A percentile compares a stretch with the other conserved stretches of the same genome.
phyloP scores from a whole-genome alignment of 75 land plant species.

The Isoetes taiwanensis region DNA sequence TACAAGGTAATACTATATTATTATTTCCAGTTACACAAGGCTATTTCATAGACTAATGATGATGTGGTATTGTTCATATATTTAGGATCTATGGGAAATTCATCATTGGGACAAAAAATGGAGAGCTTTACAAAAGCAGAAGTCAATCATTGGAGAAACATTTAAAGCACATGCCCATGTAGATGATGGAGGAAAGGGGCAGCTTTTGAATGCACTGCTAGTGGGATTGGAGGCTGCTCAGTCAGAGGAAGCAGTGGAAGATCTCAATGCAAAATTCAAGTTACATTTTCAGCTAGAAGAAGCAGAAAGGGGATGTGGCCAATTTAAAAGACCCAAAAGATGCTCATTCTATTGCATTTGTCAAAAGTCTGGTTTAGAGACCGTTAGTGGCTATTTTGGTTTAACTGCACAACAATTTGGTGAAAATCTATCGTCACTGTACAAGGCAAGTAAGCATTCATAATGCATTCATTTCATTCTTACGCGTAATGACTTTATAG shows the following conservation, averaged over 20 bases:
- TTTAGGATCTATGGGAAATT: neutral
- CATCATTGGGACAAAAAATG: slow-evolving; percentile 1
- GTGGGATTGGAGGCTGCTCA: neutral
- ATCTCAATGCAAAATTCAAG: neutral
- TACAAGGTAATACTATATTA: neutral
- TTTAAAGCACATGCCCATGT: neutral
- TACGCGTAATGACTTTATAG: neutral
- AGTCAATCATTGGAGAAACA: too few species aligned
- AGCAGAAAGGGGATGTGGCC: neutral
- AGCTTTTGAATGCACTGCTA: neutral
- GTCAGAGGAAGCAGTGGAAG: neutral
- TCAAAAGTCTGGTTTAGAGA: neutral
- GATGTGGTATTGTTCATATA: too few species aligned
- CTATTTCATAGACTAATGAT: neutral
- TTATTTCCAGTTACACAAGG: neutral
- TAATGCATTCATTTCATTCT: neutral
- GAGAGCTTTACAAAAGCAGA: neutral
- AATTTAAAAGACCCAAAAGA: neutral
- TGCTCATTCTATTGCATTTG: neutral
- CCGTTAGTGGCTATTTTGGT: neutral
- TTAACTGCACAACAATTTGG: neutral
- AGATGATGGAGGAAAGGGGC: neutral
- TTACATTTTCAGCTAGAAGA: neutral
- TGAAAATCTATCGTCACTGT: neutral
- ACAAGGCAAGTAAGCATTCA: neutral